phyloP scores from a whole-genome alignment of 1,284 basidiomycete species.

The Cutaneotrichosporon sp. region DNA sequence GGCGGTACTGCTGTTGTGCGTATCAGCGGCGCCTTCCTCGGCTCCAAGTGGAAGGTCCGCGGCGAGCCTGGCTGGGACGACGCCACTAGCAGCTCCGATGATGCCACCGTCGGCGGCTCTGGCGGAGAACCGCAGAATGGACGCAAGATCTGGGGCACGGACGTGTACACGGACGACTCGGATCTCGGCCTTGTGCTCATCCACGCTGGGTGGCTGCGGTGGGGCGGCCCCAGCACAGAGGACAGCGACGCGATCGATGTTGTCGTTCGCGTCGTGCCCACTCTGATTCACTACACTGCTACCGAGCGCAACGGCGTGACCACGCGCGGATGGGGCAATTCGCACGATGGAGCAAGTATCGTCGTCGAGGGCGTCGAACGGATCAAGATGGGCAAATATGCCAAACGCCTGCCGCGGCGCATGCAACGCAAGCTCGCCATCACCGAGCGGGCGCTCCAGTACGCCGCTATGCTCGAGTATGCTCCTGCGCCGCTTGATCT shows the following conservation, averaged over 20 bases:
- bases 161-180: conserved; percentile 59
- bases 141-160: conserved; percentile 55
- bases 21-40: conserved; percentile 35
- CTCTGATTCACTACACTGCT: conserved; percentile 53
- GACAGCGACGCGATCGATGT: conserved; percentile 48
- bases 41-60: conserved; percentile 36
- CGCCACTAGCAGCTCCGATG: conserved; percentile 9
- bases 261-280: conserved; percentile 52
- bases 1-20: conserved; percentile 35
- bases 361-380: conserved; percentile 53
- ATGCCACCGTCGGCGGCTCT: conserved; percentile 15
- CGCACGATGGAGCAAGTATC: conserved; percentile 55
- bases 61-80: conserved; percentile 46
- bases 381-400: conserved; percentile 36
- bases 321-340: conserved; percentile 55
- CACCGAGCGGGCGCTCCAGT: conserved; percentile 12
- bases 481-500: conserved; percentile 6
- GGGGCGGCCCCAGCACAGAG: conserved; percentile 18
- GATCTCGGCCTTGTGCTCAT: conserved; percentile 54
- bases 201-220: conserved; percentile 55
- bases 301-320: conserved; percentile 52
- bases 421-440: conserved; percentile 23
- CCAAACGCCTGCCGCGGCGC: conserved; percentile 11
- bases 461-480: neutral
- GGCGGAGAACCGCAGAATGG: conserved; percentile 22